phyloP scores from a whole-genome alignment of 2,329 filamentous ascomycete genomes.

The Apiospora rasikravindrae region DNA sequence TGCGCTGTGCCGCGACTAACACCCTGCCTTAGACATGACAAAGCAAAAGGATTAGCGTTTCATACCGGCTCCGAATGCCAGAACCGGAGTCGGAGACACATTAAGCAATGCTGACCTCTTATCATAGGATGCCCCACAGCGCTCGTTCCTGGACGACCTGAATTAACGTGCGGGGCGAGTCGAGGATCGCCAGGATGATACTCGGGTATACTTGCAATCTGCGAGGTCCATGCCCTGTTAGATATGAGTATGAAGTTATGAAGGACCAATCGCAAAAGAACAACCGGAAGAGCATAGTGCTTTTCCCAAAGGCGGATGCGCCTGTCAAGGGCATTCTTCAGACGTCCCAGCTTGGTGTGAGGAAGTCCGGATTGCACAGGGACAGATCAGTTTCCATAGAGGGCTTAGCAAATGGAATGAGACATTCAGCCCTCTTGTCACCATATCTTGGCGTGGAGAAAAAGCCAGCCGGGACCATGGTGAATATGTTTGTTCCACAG shows the following conservation, averaged over 20 bases:
- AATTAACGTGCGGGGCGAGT: not conserved
- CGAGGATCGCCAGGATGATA: not conserved
- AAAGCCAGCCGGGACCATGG: not conserved
- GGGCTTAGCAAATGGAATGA: not conserved
- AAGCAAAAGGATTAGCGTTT: not conserved
- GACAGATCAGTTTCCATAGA: not conserved
- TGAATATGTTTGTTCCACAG: not conserved
- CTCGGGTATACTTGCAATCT: not conserved
- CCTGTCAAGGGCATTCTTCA: not conserved
- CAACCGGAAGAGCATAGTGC: not conserved
- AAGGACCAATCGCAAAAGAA: not conserved
- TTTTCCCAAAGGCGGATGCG: not conserved
- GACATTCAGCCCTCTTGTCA: not conserved
- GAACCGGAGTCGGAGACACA: not conserved
- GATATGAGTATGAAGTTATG: not conserved
- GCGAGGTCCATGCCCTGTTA: not conserved
- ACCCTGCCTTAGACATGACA: not conserved
- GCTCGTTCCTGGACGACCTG: not conserved
- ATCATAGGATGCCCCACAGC: too few relatives aligned
- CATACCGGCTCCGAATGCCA: not conserved
- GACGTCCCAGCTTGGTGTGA: not conserved
- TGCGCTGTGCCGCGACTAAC: not conserved
- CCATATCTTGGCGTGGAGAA: not conserved
- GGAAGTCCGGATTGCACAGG: too few relatives aligned
- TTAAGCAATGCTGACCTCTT: not conserved